Evolutionary conservation across 169 alveolate species (phyloP), one percentile per base, ranked within the genome.

Genomic region (Plasmodium sp.): DNA sequence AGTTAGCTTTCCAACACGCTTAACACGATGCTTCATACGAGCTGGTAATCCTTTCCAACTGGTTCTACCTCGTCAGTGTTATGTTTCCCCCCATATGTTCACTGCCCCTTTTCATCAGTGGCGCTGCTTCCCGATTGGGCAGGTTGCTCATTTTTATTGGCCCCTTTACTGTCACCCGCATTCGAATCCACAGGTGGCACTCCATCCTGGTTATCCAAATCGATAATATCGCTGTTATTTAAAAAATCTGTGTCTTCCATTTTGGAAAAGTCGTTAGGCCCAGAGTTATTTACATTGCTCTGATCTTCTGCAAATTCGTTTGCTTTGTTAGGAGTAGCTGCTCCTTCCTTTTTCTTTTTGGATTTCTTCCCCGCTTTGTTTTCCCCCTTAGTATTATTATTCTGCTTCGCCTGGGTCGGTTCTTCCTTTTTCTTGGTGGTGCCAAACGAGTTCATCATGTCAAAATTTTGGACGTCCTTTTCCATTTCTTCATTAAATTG

Each of bases 401-500:
- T 75, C 45, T 73, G 45, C 14, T 48, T 14, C 2, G 16, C 6
- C 18, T 33, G 56, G 36, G 5, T 86, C 10, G 45, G 7, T 27
- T 39, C 56, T 14, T 84, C 51, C 2, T 74, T 90, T 39, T 71
- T n/a, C 33, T 80, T 34, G n/a, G 34, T 33, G 27, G 45, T 34
- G 41, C 80, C 14, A 31, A 82, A 33, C 0, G 90, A 82, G 9
- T 62, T 72, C 1, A 72, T 39, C 34, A 71, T 43, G 43, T 90
- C 86, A n/a, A 90, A 80, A 80, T 90, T 80, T 45, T 90, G 56
- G 10, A 90, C 45, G 31, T 90, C 94, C 54, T 90, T 90, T 81
- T 90, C 94, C 74, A 90, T 33, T 6, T 90, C 94, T 14, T 79
- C 91, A 80, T 81, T 80, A 90, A 90, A 90, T 62, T 90, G 94